These are phyloP conservation scores for Sporothrix schenckii DNA, from an alignment of 2,329 filamentous ascomycete genomes.

Conservation along the genomic window DNA sequence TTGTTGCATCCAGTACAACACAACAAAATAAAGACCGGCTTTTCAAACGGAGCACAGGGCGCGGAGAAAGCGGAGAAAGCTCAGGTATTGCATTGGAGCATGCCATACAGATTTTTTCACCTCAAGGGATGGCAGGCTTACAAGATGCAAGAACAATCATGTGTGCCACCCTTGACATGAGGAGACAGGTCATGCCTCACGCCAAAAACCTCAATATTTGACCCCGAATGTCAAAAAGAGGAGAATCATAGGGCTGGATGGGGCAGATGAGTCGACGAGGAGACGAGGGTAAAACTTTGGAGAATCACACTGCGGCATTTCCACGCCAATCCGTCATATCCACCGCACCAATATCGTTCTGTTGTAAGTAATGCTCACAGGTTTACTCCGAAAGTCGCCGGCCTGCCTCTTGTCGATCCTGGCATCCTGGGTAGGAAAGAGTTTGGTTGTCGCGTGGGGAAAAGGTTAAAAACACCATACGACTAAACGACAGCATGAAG, in stretches of 20 bases:
- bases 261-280: conserved; percentile 3
- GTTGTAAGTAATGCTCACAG: neutral
- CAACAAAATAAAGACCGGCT: neutral
- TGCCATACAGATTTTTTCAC: conserved; percentile 17
- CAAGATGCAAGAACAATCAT: conserved; percentile 11
- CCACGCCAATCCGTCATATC: neutral
- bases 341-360: neutral
- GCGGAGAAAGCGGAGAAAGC: conserved; percentile 17
- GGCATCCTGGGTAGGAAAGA: neutral
- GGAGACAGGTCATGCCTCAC: conserved; percentile 5
- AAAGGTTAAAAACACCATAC: neutral
- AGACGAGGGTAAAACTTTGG: neutral
- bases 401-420: conserved; percentile 9
- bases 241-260: neutral
- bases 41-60: neutral
- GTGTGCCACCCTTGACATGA: conserved; percentile 14
- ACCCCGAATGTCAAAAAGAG: neutral
- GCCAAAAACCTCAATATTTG: neutral
- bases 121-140: conserved; percentile 11
- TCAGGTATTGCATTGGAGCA: neutral
- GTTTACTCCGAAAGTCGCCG: neutral
- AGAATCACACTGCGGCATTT: conserved; percentile 13
- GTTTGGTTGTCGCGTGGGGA: conserved; percentile 20
- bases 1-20: too few species aligned
- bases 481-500: neutral